These are phyloP conservation scores for Ceratocystiopsis brevicomis DNA, from an alignment of 2,329 filamentous ascomycete genomes.

Conservation along the genomic window DNA sequence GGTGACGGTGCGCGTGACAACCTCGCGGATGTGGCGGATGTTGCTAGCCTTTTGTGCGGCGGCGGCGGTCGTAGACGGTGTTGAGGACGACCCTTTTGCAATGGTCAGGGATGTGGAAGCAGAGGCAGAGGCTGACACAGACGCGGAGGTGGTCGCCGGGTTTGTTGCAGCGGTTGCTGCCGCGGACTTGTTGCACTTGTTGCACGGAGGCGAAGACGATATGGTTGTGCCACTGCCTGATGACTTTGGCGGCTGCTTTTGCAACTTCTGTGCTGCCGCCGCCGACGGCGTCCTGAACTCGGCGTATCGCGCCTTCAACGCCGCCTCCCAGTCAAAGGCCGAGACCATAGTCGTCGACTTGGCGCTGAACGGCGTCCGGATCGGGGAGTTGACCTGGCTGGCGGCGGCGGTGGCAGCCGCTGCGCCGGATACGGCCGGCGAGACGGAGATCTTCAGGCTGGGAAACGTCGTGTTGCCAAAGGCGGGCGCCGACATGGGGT, in stretches of 20 bases:
- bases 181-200: not conserved
- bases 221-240: not conserved
- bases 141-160: not conserved
- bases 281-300: conserved; percentile 27
- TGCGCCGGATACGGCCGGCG: conserved; percentile 33
- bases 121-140: conserved; percentile 15
- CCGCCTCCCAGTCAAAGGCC: conserved; percentile 61
- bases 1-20: conserved; percentile 85
- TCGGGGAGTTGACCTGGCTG: conserved; percentile 38
- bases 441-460: conserved; percentile 59
- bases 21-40: conserved; percentile 60
- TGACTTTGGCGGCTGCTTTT: too few relatives aligned
- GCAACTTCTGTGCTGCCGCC: not conserved
- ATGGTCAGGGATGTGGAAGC: conserved; percentile 20
- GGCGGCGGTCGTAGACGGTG: conserved; percentile 9
- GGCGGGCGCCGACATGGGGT: conserved; percentile 40
- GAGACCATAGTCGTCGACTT: conserved; percentile 35
- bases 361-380: conserved; percentile 59
- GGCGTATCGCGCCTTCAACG: conserved; percentile 46
- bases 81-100: conserved; percentile 22
- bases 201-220: not conserved
- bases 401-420: not conserved
- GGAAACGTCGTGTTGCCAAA: conserved; percentile 41
- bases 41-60: conserved; percentile 26
- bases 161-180: too few relatives aligned